Evolutionary conservation across 139 green algal genomes (phyloP).

Genomic region (Nannochloris sp.): DNA sequence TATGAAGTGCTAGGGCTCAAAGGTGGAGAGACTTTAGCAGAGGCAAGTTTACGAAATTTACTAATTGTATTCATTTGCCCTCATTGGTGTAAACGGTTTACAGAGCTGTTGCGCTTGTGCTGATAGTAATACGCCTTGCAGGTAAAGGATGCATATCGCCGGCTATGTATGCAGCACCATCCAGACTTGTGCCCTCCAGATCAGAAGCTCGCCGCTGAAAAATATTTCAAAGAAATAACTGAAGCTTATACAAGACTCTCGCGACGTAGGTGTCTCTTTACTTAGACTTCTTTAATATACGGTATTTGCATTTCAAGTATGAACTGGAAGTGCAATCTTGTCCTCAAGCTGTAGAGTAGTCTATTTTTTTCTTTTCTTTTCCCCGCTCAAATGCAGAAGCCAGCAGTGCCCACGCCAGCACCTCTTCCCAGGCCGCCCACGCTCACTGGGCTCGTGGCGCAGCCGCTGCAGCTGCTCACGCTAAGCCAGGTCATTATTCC

Average conservation of each 20-base stretch:
- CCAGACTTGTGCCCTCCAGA: not conserved
- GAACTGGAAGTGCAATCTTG: too few species aligned
- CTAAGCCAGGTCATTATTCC: not conserved
- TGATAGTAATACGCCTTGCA: not conserved
- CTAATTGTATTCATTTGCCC: too few species aligned
- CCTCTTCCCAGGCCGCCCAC: not conserved
- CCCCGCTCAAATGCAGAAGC: not conserved
- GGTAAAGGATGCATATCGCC: conserved; percentile 1
- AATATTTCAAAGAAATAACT: conserved; percentile 10
- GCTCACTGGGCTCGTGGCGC: not conserved
- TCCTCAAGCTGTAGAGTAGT: not conserved
- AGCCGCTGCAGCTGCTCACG: not conserved
- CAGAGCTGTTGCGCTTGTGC: too few species aligned
- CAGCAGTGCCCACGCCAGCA: not conserved
- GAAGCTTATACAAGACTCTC: conserved; percentile 6
- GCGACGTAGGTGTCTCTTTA: not conserved
- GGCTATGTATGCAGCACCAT: conserved; percentile 7
- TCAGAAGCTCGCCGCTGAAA: not conserved
- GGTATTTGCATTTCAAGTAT: too few species aligned
- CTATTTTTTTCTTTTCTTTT: not conserved
- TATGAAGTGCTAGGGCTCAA: conserved; percentile 10
- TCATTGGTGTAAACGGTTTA: too few species aligned
- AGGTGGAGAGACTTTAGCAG: not conserved
- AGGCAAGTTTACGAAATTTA: not conserved
- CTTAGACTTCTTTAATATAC: not conserved